Evolutionary conservation across 2,329 filamentous ascomycete genomes (phyloP), one percentile per base, ranked within the genome.

Genomic region (Arthroderma uncinatum): DNA sequence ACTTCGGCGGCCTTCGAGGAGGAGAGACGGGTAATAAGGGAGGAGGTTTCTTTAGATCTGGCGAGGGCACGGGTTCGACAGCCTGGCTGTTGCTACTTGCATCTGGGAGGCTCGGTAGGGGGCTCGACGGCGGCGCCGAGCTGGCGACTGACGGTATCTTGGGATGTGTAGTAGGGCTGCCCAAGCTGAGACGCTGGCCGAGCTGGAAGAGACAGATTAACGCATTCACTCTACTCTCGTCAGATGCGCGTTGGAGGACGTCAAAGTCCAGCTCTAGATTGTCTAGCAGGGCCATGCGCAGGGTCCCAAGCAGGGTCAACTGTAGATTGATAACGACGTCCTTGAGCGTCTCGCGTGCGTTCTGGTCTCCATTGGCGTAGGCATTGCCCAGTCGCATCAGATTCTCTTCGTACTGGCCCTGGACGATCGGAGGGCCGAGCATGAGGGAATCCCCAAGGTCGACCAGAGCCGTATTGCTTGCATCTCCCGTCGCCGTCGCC

Each of bases 301-400:
- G 65, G 21, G 66, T 67, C 19, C 63, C 62, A 30, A 74, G 62
- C 23, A 74, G 57, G 1, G 65, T 65, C 42, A 66, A 60, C 59
- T 74, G 71, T 1, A 74, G 63, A 34, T 64, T 66, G 55, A 70
- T 70, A 33, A 73, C 63, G 40, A 74, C 70, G 58, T 72, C 69
- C 59, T 72, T 72, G 60, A 74, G 64, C 40, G 68, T 64, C 53
- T 73, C 70, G 1, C 69, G 64, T 16, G 71, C 69, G 42, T 67
- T 64, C 37, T 63, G 63, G 59, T 74, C 72, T 6, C 72, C 72
- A 28, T 61, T 58, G 30, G 67, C 66, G 58, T 70, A 73, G 30
- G 60, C 59, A 28, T 65, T 62, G 28, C 72, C 72, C 56, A 73
- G 68, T 25, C 66, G 63, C 53, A 62, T 63, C 30, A 65, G 60